Evolutionary conservation across 2,329 filamentous ascomycete genomes (phyloP), one percentile per base, ranked within the genome.

Genomic region (Stachybotrys elegans): DNA sequence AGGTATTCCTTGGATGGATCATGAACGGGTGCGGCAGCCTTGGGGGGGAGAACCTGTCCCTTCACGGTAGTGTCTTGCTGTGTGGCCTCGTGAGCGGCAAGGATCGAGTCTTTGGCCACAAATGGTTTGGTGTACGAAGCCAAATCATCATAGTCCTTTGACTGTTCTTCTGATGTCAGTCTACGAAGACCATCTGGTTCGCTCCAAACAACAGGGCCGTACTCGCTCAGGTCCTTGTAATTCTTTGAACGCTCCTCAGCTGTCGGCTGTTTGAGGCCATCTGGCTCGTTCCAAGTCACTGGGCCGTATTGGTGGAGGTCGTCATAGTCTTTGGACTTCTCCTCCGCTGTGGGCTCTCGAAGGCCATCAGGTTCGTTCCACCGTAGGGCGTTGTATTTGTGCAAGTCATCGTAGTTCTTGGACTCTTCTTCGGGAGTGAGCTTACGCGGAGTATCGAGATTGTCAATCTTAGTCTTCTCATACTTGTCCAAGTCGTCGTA

Each of bases 171-270:
- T 0, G 57, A 51, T 0, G 57, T 62, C 38, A 54, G 42, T 6
- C 43, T 45, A 4, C 56, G 57, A 12, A 63, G 52, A 14, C 60
- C 61, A 42, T 63, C 47, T 0, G 59, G 61, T 39, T 64, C 61
- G 31, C 55, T 58, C 53, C 56, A 62, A 17, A 42, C 40, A 11
- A 57, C 52, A 8, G 61, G 48, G 6, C 58, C 59, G 31, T 75
- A 75, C 14, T 62, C 59, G 16, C 62, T 55, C 5, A 74, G 56
- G 29, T 74, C 71, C 13, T 62, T 57, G 46, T 72, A 70, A 35
- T 59, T 51, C 40, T 64, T 65, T 14, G 62, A 64, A 32, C 54
- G 48, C 48, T 69, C 65, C 42, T 67, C 63, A 2, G 57, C 22
- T 8, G 54, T 55, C 13, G 47, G 32, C 14, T 49, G 45, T 4